phyloP scores from a whole-genome alignment of 768 basidiomycete genomes.

The Mycena vulgaris region DNA sequence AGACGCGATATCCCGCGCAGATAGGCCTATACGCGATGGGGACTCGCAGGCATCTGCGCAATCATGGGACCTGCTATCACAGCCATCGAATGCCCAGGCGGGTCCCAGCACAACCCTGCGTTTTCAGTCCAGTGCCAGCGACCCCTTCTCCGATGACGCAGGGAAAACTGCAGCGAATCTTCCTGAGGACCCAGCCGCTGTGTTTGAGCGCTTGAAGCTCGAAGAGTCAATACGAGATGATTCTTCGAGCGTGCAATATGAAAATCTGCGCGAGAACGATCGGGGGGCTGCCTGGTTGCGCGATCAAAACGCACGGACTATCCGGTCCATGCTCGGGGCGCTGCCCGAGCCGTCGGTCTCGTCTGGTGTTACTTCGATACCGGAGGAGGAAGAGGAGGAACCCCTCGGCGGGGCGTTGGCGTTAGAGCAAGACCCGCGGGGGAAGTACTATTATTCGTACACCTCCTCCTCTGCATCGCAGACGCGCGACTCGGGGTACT shows the following conservation, averaged over 20 bases:
- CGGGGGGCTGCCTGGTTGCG: conserved; percentile 86
- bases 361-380: conserved; percentile 63
- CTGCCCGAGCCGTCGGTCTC: conserved; percentile 72
- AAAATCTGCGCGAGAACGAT: conserved; percentile 67
- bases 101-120: conserved; percentile 37
- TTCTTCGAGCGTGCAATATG: conserved; percentile 58
- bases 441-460: conserved; percentile 86
- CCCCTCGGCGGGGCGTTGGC: conserved; percentile 72
- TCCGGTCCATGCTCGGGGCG: conserved; percentile 72
- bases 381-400: conserved; percentile 54
- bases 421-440: conserved; percentile 75
- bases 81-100: conserved; percentile 26
- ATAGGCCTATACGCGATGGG: conserved; percentile 12
- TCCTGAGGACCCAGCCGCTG: conserved; percentile 60
- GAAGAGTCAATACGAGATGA: conserved; percentile 62
- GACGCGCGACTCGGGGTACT: conserved; percentile 66
- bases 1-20: conserved; percentile 58
- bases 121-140: conserved; percentile 28
- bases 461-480: conserved; percentile 44
- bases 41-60: conserved; percentile 26
- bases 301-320: conserved; percentile 82
- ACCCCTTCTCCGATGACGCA: conserved; percentile 51
- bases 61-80: conserved; percentile 38
- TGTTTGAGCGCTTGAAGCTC: conserved; percentile 71
- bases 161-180: conserved; percentile 45